Conservation (phyloP, 2,329 filamentous ascomycete genomes). For the Penicillium vulpinum region DNA sequence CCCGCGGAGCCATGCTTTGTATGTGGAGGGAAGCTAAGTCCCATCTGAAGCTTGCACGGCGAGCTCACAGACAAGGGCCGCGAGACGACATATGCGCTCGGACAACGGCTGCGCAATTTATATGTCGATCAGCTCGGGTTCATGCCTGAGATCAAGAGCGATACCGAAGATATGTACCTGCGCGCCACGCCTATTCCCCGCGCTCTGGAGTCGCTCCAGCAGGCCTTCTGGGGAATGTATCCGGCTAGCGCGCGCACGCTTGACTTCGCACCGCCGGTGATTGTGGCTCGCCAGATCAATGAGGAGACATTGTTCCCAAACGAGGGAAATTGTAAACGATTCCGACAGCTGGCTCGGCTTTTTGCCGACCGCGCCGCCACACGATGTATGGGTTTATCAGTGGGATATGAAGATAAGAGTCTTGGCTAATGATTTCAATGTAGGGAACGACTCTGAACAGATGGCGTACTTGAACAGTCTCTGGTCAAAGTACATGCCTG, state of each 20-base stretch:
- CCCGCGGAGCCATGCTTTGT: not conserved
- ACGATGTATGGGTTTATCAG: constrained; percentile 52
- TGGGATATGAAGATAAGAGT: not conserved
- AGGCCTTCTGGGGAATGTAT: constrained; percentile 74
- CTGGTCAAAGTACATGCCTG: constrained; percentile 83
- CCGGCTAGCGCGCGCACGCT: constrained; percentile 55
- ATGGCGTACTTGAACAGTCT: constrained; percentile 79
- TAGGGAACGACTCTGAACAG: constrained; percentile 69
- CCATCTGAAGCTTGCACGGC: constrained; percentile 48
- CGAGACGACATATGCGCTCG: constrained; percentile 69
- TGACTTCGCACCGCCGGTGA: constrained; percentile 62
- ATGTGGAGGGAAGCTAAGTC: constrained; percentile 11
- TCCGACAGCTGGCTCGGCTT: constrained; percentile 66
- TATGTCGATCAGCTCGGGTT: constrained; percentile 75
- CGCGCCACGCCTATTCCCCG: constrained; percentile 73
- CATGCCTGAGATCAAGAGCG: constrained; percentile 60
- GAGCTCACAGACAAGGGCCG: constrained; percentile 76
- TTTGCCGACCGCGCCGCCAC: constrained; percentile 72
- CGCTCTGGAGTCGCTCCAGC: constrained; percentile 74
- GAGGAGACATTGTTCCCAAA: constrained; percentile 83
- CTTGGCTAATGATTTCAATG: constrained; percentile 1
- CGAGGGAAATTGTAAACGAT: constrained; percentile 70
- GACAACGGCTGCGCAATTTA: constrained; percentile 65
- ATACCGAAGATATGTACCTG: constrained; percentile 66
- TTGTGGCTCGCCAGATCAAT: constrained; percentile 62